These are phyloP conservation scores for Hysterium pulicare DNA, from an alignment of 2,329 filamentous ascomycete genomes.

Conservation along the genomic window DNA sequence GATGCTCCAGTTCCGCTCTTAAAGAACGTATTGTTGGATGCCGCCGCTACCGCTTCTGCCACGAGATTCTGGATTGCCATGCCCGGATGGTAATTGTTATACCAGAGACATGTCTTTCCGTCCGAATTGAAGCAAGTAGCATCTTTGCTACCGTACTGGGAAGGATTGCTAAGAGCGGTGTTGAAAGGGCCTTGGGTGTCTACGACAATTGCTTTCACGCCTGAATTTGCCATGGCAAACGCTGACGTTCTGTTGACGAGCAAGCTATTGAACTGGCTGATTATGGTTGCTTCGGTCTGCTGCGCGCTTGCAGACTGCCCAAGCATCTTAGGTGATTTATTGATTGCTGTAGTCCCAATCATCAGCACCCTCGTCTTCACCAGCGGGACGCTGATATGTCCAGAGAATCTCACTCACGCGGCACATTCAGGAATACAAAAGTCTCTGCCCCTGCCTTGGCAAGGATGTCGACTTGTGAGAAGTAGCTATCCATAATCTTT, in stretches of 20 bases:
- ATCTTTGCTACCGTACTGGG: slow-evolving; percentile 41
- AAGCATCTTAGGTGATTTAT: slow-evolving; percentile 15
- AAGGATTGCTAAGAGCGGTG: slow-evolving; percentile 42
- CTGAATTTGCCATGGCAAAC: slow-evolving; percentile 36
- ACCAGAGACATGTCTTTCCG: slow-evolving; percentile 47
- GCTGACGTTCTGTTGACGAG: slow-evolving; percentile 24
- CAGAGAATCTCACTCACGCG: slow-evolving; percentile 33
- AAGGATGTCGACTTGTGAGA: slow-evolving; percentile 44
- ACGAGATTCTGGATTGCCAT: slow-evolving; percentile 9
- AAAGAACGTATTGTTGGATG: slow-evolving; percentile 1
- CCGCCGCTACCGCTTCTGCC: slow-evolving; percentile 5
- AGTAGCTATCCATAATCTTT: slow-evolving; percentile 45
- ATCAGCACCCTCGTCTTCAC: not conserved
- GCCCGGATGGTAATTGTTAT: slow-evolving; percentile 29
- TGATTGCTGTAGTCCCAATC: slow-evolving; percentile 6
- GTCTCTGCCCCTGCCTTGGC: slow-evolving; percentile 55
- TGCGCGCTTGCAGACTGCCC: slow-evolving; percentile 16
- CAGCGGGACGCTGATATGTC: not conserved
- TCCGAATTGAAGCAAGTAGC: slow-evolving; percentile 43
- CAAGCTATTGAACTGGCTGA: slow-evolving; percentile 39
- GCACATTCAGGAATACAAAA: slow-evolving; percentile 59
- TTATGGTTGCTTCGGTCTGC: slow-evolving; percentile 31
- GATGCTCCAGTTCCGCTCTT: not conserved
- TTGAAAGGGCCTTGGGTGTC: slow-evolving; percentile 45
- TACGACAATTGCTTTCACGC: slow-evolving; percentile 34